Evolutionary conservation across 345 rosid species (phyloP).

Genomic region (Clausena lansium): DNA sequence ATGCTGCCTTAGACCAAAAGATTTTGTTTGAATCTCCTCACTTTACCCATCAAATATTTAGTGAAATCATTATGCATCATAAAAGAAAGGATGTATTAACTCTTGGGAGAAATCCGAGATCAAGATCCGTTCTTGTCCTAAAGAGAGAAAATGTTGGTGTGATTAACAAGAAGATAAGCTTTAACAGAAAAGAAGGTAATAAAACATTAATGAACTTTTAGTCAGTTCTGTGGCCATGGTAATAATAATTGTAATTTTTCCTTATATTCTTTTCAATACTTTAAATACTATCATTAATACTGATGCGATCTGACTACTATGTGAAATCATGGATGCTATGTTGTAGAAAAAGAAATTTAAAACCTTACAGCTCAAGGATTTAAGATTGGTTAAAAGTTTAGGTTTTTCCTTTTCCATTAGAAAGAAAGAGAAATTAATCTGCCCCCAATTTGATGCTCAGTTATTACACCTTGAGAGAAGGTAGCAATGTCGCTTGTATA

Average conservation of each 20-base stretch:
- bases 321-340: neutral
- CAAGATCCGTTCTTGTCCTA: neutral
- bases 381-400: neutral
- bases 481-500: neutral
- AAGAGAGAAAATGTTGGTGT: slow-evolving; percentile 2
- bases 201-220: neutral
- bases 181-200: neutral
- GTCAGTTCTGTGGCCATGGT: neutral
- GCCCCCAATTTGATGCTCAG: neutral
- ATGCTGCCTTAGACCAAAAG: neutral
- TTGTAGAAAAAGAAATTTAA: neutral
- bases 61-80: neutral
- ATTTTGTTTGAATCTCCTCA: neutral
- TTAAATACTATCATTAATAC: neutral
- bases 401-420: neutral
- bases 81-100: neutral
- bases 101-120: neutral
- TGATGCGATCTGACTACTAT: neutral
- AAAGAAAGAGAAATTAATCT: neutral
- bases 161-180: neutral
- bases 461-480: neutral
- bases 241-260: neutral
- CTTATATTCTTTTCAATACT: neutral
- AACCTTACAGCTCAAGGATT: neutral
- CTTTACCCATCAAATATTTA: neutral